Conservation (phyloP, 2,329 filamentous ascomycete species). For the Bipolaris gigantea region DNA sequence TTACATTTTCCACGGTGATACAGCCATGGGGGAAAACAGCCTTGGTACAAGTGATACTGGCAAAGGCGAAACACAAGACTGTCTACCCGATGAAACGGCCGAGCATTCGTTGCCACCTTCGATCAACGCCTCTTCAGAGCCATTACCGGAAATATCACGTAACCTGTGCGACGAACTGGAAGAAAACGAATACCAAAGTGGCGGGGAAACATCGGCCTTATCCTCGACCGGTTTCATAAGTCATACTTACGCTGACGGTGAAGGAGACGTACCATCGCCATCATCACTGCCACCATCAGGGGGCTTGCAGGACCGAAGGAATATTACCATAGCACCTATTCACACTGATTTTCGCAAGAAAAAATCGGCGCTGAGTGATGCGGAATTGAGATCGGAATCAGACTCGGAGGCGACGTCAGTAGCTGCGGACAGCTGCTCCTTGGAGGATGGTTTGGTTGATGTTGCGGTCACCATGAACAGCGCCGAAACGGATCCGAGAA, state of each 20-base stretch:
- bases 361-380: neutral
- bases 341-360: neutral
- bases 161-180: neutral
- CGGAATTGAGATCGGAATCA: neutral
- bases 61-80: neutral
- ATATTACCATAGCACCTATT: neutral
- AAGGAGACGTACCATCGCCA: neutral
- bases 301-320: neutral
- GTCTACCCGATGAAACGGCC: constrained; percentile 19
- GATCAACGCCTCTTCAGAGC: neutral
- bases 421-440: neutral
- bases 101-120: constrained; percentile 32
- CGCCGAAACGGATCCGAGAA: no score
- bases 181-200: neutral
- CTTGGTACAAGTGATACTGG: no score
- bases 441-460: neutral
- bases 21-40: neutral
- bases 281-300: neutral
- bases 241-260: neutral
- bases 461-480: no score
- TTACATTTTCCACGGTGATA: constrained; percentile 1
- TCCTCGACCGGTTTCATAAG: neutral
- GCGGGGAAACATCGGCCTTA: neutral
- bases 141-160: neutral
- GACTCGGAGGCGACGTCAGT: neutral